Evolutionary conservation across 1,284 basidiomycete species (phyloP).

Genomic region (Microbotryum saponariae): DNA sequence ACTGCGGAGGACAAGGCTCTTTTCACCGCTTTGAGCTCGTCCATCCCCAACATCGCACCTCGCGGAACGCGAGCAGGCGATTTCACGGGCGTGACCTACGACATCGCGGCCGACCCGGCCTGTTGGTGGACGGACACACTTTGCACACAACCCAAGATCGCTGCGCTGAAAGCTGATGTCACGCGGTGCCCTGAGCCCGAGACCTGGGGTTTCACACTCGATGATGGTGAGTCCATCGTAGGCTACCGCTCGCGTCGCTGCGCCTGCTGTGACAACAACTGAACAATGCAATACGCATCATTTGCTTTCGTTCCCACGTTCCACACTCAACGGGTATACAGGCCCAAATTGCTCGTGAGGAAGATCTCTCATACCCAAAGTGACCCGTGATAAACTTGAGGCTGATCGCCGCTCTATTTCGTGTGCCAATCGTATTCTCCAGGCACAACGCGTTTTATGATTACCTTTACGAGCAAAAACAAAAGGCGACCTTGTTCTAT

Average conservation of each 20-base stretch:
- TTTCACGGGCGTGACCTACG: constrained; percentile 28
- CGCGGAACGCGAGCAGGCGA: constrained; percentile 29
- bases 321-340: background rate
- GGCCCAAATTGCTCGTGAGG: constrained; percentile 41
- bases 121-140: constrained; percentile 38
- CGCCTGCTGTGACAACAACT: constrained; percentile 31
- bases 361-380: constrained; percentile 1
- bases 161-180: constrained; percentile 18
- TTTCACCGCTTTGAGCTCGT: constrained; percentile 29
- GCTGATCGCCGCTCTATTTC: background rate
- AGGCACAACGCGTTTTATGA: constrained; percentile 49
- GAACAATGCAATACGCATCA: background rate
- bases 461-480: constrained; percentile 45
- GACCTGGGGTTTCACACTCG: constrained; percentile 49
- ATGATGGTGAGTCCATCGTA: constrained; percentile 41
- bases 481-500: constrained; percentile 46
- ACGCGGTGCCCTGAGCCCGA: constrained; percentile 43
- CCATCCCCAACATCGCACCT: constrained; percentile 30
- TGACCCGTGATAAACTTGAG: background rate
- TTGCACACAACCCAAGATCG: constrained; percentile 33
- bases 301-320: no score
- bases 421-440: background rate
- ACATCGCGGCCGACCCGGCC: constrained; percentile 23
- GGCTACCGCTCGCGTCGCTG: constrained; percentile 30
- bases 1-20: constrained; percentile 4